phyloP scores from a whole-genome alignment of 352 stramenopile species.

The Globisporangium takayamanum region DNA sequence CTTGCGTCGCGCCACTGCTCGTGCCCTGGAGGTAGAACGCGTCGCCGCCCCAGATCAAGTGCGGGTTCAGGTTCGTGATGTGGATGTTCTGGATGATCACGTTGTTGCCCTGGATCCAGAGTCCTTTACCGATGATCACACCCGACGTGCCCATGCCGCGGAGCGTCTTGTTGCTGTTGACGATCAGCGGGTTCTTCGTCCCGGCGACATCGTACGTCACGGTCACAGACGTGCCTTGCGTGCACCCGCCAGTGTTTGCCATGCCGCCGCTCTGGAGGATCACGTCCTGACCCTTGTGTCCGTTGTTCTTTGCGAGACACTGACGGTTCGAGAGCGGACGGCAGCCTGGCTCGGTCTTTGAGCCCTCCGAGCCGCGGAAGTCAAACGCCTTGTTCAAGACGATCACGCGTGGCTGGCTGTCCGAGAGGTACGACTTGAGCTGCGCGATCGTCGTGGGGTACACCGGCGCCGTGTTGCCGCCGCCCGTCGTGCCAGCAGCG shows the following conservation, averaged over 20 bases:
- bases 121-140: conserved; percentile 28
- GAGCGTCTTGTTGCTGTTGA: conserved; percentile 30
- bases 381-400: conserved; percentile 43
- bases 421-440: conserved; percentile 5
- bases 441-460: conserved; percentile 33
- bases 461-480: conserved; percentile 21
- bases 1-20: conserved; percentile 7
- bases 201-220: conserved; percentile 36
- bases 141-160: conserved; percentile 23
- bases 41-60: conserved; percentile 19
- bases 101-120: conserved; percentile 26
- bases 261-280: conserved; percentile 48
- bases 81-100: conserved; percentile 37
- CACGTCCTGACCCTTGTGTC: conserved; percentile 42
- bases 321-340: conserved; percentile 30
- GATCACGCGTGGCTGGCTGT: conserved; percentile 37
- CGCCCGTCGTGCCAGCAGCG: conserved; percentile 30
- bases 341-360: conserved; percentile 35
- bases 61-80: conserved; percentile 9
- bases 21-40: conserved; percentile 13
- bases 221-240: conserved; percentile 22
- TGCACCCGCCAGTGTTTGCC: conserved; percentile 42
- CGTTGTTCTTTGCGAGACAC: conserved; percentile 50
- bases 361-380: conserved; percentile 45
- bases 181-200: conserved; percentile 22